A percentile compares a stretch with the other conserved stretches of the same genome.
phyloP scores from a whole-genome alignment of 805 yeast species.

The Cyberlindnera amylophila region DNA sequence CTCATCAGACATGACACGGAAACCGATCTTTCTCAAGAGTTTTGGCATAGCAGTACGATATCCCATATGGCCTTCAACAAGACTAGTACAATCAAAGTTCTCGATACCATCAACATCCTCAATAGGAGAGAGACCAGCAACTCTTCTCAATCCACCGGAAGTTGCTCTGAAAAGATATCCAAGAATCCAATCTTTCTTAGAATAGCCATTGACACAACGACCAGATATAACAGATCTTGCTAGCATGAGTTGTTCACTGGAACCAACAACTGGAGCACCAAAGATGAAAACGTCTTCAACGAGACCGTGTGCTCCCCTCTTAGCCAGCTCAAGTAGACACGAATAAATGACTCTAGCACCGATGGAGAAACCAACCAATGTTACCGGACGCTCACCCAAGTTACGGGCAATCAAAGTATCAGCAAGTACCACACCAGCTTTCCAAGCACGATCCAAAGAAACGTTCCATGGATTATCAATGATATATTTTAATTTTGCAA shows the following conservation, averaged over 20 bases:
- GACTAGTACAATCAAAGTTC: constrained; percentile 81
- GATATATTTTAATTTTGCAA: constrained; percentile 82
- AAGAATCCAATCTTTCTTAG: constrained; percentile 91
- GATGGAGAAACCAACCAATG: constrained; percentile 87
- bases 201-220: constrained; percentile 82
- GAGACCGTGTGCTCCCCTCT: constrained; percentile 80
- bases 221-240: constrained; percentile 90
- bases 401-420: constrained; percentile 85
- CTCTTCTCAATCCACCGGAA: constrained; percentile 87
- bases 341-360: constrained; percentile 92
- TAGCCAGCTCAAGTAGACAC: constrained; percentile 81
- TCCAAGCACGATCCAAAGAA: constrained; percentile 94
- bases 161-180: constrained; percentile 96
- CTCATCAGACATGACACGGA: constrained; percentile 85
- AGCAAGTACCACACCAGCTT: constrained; percentile 87
- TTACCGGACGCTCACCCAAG: constrained; percentile 88
- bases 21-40: constrained; percentile 61
- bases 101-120: constrained; percentile 64
- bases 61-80: constrained; percentile 95
- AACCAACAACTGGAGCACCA: constrained; percentile 84
- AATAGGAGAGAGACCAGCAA: constrained; percentile 83
- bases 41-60: constrained; percentile 92
- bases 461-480: constrained; percentile 98
- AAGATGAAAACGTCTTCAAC: constrained; percentile 84
- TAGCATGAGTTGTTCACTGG: constrained; percentile 68